Percentiles rank a stretch among this genome's conserved stretches.
phyloP scores from a whole-genome alignment of 192 early-diverging fungal genomes.

The Rhizophagus clarus region DNA sequence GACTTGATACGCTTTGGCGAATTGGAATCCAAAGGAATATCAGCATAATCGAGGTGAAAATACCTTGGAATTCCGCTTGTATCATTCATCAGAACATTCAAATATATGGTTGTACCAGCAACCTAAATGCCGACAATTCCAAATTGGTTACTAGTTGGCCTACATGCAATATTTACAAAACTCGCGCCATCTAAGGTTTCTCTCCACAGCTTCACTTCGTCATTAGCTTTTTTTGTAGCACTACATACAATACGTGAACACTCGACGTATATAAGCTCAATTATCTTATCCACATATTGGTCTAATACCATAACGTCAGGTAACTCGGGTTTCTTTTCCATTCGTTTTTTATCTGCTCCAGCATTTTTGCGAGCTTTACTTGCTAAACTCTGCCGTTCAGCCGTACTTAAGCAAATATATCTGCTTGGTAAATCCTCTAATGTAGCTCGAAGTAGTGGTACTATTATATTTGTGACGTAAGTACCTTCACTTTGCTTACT shows the following conservation, averaged over 20 bases:
- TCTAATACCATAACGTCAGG: no score
- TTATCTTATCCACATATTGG: no score
- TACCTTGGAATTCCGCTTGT: neutral
- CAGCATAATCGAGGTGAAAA: constrained; percentile 1
- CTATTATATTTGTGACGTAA: constrained; percentile 5
- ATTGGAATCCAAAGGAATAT: neutral
- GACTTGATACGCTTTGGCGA: no score
- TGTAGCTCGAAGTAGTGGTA: constrained; percentile 5
- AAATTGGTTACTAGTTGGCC: neutral
- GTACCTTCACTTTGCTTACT: no score
- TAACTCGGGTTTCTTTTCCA: no score
- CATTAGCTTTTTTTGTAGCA: neutral
- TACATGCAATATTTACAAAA: neutral
- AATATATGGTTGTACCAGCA: neutral
- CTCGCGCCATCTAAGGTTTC: no score
- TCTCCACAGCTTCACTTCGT: neutral
- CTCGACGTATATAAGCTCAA: no score
- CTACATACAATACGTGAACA: no score
- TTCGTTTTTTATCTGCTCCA: neutral
- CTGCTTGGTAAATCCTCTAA: neutral
- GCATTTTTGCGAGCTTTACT: neutral
- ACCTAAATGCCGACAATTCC: neutral
- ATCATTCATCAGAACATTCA: no score
- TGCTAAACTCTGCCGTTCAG: neutral
- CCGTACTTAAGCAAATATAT: neutral